phyloP scores from a whole-genome alignment of 202 grass and related monocot species.

The Zoysia matrella region DNA sequence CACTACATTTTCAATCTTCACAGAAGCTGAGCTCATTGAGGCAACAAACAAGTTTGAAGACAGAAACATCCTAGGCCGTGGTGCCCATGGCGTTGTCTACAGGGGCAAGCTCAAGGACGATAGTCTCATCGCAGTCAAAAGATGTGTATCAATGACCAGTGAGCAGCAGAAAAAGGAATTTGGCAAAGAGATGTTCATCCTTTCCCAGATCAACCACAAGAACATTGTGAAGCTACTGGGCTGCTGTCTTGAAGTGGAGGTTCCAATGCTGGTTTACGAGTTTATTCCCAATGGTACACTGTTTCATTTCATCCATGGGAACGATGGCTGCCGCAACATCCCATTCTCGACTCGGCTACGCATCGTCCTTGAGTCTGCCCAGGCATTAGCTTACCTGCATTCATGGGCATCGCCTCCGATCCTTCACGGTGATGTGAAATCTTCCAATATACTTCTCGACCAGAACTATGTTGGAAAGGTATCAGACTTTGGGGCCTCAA shows the following conservation, averaged over 20 bases:
- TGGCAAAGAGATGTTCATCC: too few relatives aligned
- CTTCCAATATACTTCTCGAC: slow-evolving; percentile 31
- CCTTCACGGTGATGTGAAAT: slow-evolving; percentile 45
- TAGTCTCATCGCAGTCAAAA: slow-evolving; percentile 31
- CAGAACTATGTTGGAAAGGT: slow-evolving; percentile 15
- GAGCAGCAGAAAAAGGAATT: slow-evolving; percentile 39
- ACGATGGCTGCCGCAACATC: background rate
- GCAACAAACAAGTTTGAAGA: too few relatives aligned
- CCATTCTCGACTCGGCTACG: slow-evolving; percentile 32
- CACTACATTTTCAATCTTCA: too few relatives aligned
- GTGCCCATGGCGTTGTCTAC: too few relatives aligned
- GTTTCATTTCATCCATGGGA: slow-evolving; percentile 46
- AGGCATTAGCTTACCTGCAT: slow-evolving; percentile 54
- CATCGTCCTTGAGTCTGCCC: slow-evolving; percentile 48
- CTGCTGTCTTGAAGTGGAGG: too few relatives aligned
- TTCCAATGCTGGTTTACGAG: too few relatives aligned
- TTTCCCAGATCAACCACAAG: too few relatives aligned
- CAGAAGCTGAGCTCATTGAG: too few relatives aligned
- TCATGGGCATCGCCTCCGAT: slow-evolving; percentile 45
- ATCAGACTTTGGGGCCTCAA: slow-evolving; percentile 43
- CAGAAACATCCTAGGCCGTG: too few relatives aligned
- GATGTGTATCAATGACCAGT: slow-evolving; percentile 27
- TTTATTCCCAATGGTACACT: slow-evolving; percentile 54
- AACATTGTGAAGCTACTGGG: too few relatives aligned
- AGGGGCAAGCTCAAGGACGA: slow-evolving; percentile 9